phyloP scores from a whole-genome alignment of 148 eudicot species.

The Heliosperma pusillum region DNA sequence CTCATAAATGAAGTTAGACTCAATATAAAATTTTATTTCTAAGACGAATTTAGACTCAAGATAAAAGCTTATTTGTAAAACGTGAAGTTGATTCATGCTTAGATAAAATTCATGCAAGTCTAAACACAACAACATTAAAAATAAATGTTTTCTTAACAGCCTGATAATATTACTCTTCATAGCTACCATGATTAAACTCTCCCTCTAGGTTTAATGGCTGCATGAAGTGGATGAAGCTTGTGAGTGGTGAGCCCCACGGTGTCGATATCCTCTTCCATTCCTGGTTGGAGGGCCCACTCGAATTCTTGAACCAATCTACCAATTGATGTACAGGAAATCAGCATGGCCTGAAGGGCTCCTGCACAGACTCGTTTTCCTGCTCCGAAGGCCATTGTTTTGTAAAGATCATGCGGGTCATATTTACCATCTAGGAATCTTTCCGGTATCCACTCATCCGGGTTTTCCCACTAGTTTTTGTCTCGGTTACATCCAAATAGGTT shows the following conservation, averaged over 20 bases:
- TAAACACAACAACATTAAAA: neutral
- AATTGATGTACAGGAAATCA: slow-evolving; percentile 49
- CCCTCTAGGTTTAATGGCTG: slow-evolving; percentile 40
- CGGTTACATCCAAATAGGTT: slow-evolving; percentile 81
- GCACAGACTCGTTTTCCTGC: slow-evolving; percentile 84
- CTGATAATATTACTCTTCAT: neutral
- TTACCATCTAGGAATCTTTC: slow-evolving; percentile 59
- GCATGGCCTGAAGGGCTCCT: slow-evolving; percentile 72
- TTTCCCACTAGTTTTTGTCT: slow-evolving; percentile 71
- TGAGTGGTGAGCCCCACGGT: slow-evolving; percentile 62
- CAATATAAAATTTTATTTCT: too few species aligned
- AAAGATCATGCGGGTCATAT: slow-evolving; percentile 46
- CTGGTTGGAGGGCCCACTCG: slow-evolving; percentile 56
- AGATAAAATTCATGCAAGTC: neutral
- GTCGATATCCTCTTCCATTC: slow-evolving; percentile 64
- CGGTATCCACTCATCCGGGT: slow-evolving; percentile 75
- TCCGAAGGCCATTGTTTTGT: slow-evolving; percentile 90
- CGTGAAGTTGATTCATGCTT: too few species aligned
- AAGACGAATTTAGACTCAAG: too few species aligned
- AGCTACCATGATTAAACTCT: neutral
- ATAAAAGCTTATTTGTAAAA: too few species aligned
- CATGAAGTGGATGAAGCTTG: slow-evolving; percentile 65
- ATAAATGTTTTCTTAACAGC: neutral
- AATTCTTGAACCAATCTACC: slow-evolving; percentile 78
- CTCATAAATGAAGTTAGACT: too few species aligned